Evolutionary conservation across 2,329 filamentous ascomycete genomes (phyloP).

Genomic region (Sporothrix schenckii): DNA sequence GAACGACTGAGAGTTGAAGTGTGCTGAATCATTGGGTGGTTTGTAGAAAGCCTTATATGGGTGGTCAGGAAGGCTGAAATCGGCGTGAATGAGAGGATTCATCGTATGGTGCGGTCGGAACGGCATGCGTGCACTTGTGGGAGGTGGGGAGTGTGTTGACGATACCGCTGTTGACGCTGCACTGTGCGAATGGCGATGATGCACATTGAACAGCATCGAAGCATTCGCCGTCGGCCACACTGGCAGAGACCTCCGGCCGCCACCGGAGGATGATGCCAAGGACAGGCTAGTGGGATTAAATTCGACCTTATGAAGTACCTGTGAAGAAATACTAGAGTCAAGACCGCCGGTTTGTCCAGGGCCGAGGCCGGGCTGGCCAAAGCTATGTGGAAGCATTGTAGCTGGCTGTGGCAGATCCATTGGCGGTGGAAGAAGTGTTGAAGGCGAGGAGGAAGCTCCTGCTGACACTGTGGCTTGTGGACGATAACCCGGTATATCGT

Average conservation of each 20-base stretch:
- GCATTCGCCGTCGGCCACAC: not conserved
- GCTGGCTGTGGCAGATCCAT: not conserved
- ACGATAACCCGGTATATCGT: not conserved
- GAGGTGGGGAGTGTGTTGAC: not conserved
- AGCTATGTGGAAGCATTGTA: not conserved
- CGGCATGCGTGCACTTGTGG: constrained; percentile 38
- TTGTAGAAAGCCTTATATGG: constrained; percentile 82
- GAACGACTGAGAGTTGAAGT: constrained; percentile 29
- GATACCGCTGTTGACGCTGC: not conserved
- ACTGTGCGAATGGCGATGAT: not conserved
- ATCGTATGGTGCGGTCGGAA: constrained; percentile 48
- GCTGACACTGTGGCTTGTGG: not conserved
- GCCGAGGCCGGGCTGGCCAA: not conserved
- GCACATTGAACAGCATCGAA: not conserved
- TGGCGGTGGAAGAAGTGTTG: not conserved
- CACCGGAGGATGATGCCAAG: not conserved
- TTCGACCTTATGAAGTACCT: not conserved
- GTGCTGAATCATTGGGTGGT: constrained; percentile 57
- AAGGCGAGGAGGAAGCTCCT: not conserved
- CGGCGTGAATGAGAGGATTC: constrained; percentile 71
- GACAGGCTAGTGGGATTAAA: not conserved
- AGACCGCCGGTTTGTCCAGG: not conserved
- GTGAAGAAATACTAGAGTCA: not conserved
- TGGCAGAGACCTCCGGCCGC: not conserved
- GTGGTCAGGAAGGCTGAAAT: constrained; percentile 77